These are phyloP conservation scores for Leccinum subrobustum DNA, from an alignment of 1,284 basidiomycete genomes.

Conservation along the genomic window DNA sequence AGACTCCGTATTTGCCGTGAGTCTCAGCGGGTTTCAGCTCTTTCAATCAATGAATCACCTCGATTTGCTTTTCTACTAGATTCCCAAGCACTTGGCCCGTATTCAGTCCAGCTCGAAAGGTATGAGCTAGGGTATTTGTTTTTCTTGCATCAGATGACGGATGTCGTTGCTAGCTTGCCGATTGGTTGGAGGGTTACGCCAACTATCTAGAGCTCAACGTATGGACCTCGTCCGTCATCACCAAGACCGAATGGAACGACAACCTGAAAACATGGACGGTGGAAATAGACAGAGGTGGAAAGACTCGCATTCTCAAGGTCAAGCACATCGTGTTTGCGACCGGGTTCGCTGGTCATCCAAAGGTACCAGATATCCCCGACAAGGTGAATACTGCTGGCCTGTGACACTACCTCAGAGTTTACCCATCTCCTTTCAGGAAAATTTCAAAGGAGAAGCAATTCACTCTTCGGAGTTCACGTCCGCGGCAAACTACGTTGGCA, in stretches of 20 bases:
- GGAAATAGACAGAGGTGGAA: conserved; percentile 30
- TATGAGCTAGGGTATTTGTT: conserved; percentile 8
- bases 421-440: conserved; percentile 9
- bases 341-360: conserved; percentile 39
- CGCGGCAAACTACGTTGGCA: conserved; percentile 40
- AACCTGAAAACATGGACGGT: conserved; percentile 38
- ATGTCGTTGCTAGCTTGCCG: conserved; percentile 42
- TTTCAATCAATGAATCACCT: not conserved
- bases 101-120: conserved; percentile 37
- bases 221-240: conserved; percentile 50
- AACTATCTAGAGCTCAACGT: conserved; percentile 54
- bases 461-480: conserved; percentile 41
- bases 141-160: not conserved
- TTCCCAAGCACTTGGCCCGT: conserved; percentile 42
- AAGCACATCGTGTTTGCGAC: conserved; percentile 42
- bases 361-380: conserved; percentile 32
- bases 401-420: not conserved
- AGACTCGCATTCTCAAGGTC: conserved; percentile 32
- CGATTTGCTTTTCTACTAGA: conserved; percentile 6
- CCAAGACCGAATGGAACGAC: conserved; percentile 37
- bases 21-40: not conserved
- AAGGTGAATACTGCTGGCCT: conserved; percentile 10
- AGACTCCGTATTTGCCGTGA: conserved; percentile 30
- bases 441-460: conserved; percentile 28
- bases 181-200: conserved; percentile 62